A percentile compares a stretch with the other conserved stretches of the same genome.
Conservation (phyloP, 768 basidiomycete genomes). For the Amanita phalloides region DNA sequence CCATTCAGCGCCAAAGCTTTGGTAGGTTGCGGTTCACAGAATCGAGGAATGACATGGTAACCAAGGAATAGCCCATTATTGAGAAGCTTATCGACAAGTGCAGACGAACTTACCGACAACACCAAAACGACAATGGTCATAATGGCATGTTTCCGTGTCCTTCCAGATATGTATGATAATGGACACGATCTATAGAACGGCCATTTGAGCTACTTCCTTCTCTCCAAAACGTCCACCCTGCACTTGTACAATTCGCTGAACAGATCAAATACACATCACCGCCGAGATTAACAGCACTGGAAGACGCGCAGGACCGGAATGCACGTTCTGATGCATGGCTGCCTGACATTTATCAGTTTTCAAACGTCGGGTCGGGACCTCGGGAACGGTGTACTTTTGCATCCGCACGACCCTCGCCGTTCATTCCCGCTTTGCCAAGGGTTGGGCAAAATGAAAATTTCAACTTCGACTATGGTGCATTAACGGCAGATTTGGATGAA, state of each 20-base stretch:
- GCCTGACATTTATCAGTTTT: constrained; percentile 37
- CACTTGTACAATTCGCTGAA: constrained; percentile 23
- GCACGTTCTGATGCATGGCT: constrained; percentile 21
- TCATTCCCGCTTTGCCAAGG: constrained; percentile 35
- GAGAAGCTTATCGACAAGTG: constrained; percentile 45
- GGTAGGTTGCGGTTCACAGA: constrained; percentile 23
- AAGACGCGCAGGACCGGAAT: not conserved
- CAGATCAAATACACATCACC: constrained; percentile 14
- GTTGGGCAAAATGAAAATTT: constrained; percentile 43
- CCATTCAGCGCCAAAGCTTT: constrained; percentile 51
- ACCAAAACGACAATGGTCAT: constrained; percentile 8
- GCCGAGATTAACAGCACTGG: constrained; percentile 3
- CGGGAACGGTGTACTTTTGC: constrained; percentile 29
- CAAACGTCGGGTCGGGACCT: constrained; percentile 27
- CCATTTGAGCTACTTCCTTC: constrained; percentile 20
- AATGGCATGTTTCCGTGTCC: constrained; percentile 5
- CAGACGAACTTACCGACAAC: constrained; percentile 30
- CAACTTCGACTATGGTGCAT: constrained; percentile 53
- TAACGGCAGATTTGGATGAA: constrained; percentile 43
- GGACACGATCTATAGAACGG: constrained; percentile 11
- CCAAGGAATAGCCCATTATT: constrained; percentile 34
- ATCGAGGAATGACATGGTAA: not conserved
- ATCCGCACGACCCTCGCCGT: constrained; percentile 27
- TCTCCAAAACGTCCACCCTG: constrained; percentile 24
- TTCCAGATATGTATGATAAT: constrained; percentile 1